Base-by-base conservation (phyloP, 2,329 filamentous ascomycete species). In the Leptographium lundbergii region DNA sequence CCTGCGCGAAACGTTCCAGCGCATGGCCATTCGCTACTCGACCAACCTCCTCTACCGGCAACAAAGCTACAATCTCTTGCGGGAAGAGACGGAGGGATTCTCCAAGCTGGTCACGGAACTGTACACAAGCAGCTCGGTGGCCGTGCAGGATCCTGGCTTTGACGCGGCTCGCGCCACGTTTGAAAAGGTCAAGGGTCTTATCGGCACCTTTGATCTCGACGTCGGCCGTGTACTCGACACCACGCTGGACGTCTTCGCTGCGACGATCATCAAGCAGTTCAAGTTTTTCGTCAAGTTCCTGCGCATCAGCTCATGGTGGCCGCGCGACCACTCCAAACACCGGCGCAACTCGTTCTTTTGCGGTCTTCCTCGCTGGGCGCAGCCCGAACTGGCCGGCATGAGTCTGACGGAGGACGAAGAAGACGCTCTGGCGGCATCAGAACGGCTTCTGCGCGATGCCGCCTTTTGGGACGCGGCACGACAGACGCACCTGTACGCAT, bases 41-140 rank as follows among this genome's bases (percentile, higher is more conserved):
- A 99, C 94, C 9, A 95, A 96, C 66, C 78, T 94, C 5, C 80
- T 99, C 0, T 99, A 99, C 71, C 87, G 91, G 61, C 94, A 97
- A 72, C 90, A 92, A 17, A 97, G 96, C 71, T 97, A 96, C 76
- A 99, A 99, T 67, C 76, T 99, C 9, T 77, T 99, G 24, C 86
- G 94, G 52, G 94, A 99, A 74, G 94, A 99, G 72, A 90, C 90
- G 0, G 94, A 99, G 73, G 94, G 95, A 48, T 99, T 96, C 69
- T 91, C 94, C 0, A 99, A 99, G 71, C 82, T 99, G 54, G 85
- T 96, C 61, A 96, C 92, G 0, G 94, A 99, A 70, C 85, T 97
- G 36, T 99, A 96, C 72, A 92, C 90, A 9, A 95, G 88, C 57
- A 61, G 61, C 0, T 89, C 88, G 66, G 86, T 85, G 65, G 84